Percentiles rank a stretch among this genome's conserved stretches.
Conservation (phyloP, 768 basidiomycete species). For the Suillus variegatus region DNA sequence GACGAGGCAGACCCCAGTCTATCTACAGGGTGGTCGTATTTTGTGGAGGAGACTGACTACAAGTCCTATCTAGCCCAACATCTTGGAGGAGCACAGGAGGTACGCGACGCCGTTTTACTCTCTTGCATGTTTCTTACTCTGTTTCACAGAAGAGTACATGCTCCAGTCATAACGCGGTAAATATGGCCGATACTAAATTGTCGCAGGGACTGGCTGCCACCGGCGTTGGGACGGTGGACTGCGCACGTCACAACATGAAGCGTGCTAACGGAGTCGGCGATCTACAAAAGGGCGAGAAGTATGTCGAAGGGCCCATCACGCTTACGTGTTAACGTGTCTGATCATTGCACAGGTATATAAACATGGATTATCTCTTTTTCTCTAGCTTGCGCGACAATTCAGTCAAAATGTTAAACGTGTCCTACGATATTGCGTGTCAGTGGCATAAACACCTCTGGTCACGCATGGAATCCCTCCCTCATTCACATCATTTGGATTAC, state of each 20-base stretch:
- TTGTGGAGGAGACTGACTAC: constrained; percentile 7
- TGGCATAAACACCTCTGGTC: constrained; percentile 9
- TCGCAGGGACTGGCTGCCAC: too few relatives aligned
- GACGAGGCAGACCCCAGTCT: constrained; percentile 10
- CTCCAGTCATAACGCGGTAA: background rate
- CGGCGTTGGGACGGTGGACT: too few relatives aligned
- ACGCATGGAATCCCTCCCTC: too few relatives aligned
- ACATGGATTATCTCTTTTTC: constrained; percentile 16
- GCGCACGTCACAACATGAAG: too few relatives aligned
- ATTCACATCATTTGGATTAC: too few relatives aligned
- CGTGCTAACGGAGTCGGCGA: too few relatives aligned
- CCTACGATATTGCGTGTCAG: constrained; percentile 30
- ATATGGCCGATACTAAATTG: too few relatives aligned
- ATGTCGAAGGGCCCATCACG: too few relatives aligned
- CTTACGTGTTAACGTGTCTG: too few relatives aligned
- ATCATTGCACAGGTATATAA: too few relatives aligned
- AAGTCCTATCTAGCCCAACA: constrained; percentile 7
- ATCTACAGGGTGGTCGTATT: constrained; percentile 9
- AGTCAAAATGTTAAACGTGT: background rate
- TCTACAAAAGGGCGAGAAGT: too few relatives aligned
- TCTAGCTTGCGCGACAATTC: background rate
- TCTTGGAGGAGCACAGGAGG: background rate
- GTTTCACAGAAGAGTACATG: background rate
- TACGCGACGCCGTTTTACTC: background rate
- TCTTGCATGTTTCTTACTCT: background rate